phyloP scores from a whole-genome alignment of 345 rosid species.

The Erucastrum elatum region DNA sequence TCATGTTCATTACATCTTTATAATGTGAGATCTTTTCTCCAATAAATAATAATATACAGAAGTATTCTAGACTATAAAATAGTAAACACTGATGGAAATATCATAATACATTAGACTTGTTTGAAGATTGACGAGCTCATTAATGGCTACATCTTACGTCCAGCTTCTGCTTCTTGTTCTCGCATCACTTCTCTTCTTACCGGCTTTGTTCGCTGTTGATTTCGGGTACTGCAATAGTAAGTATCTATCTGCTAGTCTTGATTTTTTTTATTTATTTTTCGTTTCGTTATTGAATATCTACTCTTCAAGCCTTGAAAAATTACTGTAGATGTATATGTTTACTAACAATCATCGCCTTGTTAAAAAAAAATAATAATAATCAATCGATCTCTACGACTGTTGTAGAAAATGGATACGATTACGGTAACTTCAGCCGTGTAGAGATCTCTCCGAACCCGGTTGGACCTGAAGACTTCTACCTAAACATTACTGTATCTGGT shows the following conservation, averaged over 20 bases:
- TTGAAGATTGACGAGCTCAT: background rate
- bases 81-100: background rate
- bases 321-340: background rate
- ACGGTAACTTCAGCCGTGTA: background rate
- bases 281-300: background rate
- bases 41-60: background rate
- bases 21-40: no score
- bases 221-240: slow-evolving; percentile 11
- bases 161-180: slow-evolving; percentile 2
- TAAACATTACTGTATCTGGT: background rate
- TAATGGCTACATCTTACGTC: slow-evolving; percentile 6
- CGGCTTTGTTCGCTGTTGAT: background rate
- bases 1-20: no score
- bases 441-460: slow-evolving; percentile 18
- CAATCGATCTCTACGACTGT: background rate
- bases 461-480: background rate
- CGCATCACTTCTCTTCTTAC: slow-evolving; percentile 7
- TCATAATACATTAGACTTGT: background rate
- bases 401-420: slow-evolving; percentile 4
- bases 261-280: background rate
- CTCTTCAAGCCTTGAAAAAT: background rate
- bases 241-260: background rate
- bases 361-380: background rate
- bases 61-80: background rate
- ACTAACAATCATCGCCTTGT: background rate